Evolutionary conservation across 805 yeast genomes (phyloP).

Genomic region (Metschnikowia noctiluminum): DNA sequence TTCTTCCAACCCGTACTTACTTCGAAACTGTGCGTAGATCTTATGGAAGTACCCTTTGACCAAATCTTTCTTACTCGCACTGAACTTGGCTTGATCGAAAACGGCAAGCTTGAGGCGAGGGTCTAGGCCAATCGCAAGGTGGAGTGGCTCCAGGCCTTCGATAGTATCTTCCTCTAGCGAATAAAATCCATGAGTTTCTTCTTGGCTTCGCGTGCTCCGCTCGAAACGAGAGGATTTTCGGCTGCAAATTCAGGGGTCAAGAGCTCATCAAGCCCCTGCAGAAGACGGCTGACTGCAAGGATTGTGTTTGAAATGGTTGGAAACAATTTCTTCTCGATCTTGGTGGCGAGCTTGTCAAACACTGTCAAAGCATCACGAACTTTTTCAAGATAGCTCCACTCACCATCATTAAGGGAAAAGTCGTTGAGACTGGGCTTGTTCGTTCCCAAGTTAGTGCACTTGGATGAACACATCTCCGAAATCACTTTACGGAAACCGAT

Average conservation of each 20-base stretch:
- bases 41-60: background rate
- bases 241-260: background rate
- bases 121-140: conserved; percentile 5
- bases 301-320: background rate
- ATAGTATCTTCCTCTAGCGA: background rate
- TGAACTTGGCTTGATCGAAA: background rate
- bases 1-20: background rate
- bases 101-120: conserved; percentile 1
- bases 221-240: background rate
- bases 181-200: background rate
- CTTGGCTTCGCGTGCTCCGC: background rate
- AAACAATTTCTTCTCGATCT: conserved; percentile 1
- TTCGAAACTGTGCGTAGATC: background rate
- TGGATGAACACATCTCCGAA: background rate
- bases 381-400: conserved; percentile 1
- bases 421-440: no score
- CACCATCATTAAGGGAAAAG: background rate
- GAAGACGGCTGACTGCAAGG: background rate
- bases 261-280: background rate
- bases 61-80: background rate
- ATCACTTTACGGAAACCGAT: background rate
- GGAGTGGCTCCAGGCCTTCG: background rate
- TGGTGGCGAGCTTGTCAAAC: background rate
- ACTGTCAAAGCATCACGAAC: background rate
- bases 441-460: no score